Evolutionary conservation across 352 stramenopile species (phyloP), one percentile per base, ranked within the genome.

Genomic region (Pythium chondricola): DNA sequence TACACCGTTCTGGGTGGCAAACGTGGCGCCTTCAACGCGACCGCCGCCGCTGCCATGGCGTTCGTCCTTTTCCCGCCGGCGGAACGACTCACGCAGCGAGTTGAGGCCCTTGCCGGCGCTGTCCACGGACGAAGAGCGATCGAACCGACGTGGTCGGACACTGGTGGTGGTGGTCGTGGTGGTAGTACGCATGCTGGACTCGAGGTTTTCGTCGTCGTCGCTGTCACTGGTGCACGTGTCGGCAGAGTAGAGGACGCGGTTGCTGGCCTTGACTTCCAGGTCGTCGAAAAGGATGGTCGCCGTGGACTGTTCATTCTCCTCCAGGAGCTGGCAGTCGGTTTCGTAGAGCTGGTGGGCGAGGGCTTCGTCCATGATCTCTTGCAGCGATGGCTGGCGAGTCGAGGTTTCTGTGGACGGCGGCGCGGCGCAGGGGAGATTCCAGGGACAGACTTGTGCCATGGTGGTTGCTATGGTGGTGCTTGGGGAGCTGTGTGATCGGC

Each of bases 361-460:
- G n/a, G 65, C 75, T 48, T 87, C 75, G 56, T 87, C 75, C 65
- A 87, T 87, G 42, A 87, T 68, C 18, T 78, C 68, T 49, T 87
- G 75, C 61, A 87, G 73, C 29, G 62, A 47, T 2, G 41, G 32
- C 35, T 25, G 39, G 11, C n/a, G 29, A 14, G 9, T 4, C 11
- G 26, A 20, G 43, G 11, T 30, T 25, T 33, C n/a, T n/a, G n/a
- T n/a, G n/a, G n/a, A n/a, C n/a, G n/a, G n/a, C n/a, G n/a, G n/a
- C n/a, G n/a, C n/a, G n/a, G n/a, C n/a, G n/a, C n/a, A n/a, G n/a
- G n/a, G n/a, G n/a, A n/a, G n/a, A n/a, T n/a, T n/a, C n/a, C n/a
- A n/a, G n/a, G n/a, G n/a, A n/a, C n/a, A n/a, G n/a, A n/a, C n/a
- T n/a, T n/a, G n/a, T n/a, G n/a, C n/a, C n/a, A n/a, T n/a, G n/a